These are phyloP conservation scores for Talaromyces proteolyticus DNA, from an alignment of 495 filamentous ascomycete species.

Conservation along the genomic window DNA sequence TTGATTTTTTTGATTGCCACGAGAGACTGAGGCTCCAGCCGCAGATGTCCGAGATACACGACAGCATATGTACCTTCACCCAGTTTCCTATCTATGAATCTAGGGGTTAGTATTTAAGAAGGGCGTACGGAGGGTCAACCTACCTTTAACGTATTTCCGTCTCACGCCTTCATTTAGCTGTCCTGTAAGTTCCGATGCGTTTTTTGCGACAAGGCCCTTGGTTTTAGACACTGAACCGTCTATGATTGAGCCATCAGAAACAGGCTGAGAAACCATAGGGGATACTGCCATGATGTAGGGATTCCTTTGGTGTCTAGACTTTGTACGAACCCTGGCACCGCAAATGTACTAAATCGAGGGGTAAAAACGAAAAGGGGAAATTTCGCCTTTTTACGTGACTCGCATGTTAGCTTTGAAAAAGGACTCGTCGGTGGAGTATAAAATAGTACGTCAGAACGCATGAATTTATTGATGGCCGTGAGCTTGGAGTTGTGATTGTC, in stretches of 20 bases:
- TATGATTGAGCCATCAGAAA: background rate
- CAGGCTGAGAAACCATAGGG: slow-evolving; percentile 3
- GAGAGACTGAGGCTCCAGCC: slow-evolving; percentile 55
- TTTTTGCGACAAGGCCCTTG: slow-evolving; percentile 1
- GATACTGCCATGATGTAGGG: slow-evolving; percentile 1
- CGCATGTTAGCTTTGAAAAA: no score
- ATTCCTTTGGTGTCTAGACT: no score
- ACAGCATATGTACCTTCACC: slow-evolving; percentile 97
- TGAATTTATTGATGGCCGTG: no score
- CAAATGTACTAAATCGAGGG: no score
- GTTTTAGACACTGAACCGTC: background rate
- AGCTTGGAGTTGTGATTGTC: background rate
- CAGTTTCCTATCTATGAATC: slow-evolving; percentile 68
- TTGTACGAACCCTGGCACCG: no score
- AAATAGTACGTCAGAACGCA: no score
- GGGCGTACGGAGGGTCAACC: slow-evolving; percentile 1
- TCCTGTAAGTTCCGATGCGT: slow-evolving; percentile 59
- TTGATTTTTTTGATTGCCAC: slow-evolving; percentile 99
- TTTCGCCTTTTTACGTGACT: no score
- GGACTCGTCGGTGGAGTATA: no score
- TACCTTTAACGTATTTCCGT: slow-evolving; percentile 85
- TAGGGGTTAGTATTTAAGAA: no score
- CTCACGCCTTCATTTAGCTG: slow-evolving; percentile 85
- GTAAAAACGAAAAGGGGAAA: no score
- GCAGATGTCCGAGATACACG: slow-evolving; percentile 81